These are phyloP conservation scores for Podospora conica DNA, from an alignment of 495 filamentous ascomycete genomes.

Conservation along the genomic window DNA sequence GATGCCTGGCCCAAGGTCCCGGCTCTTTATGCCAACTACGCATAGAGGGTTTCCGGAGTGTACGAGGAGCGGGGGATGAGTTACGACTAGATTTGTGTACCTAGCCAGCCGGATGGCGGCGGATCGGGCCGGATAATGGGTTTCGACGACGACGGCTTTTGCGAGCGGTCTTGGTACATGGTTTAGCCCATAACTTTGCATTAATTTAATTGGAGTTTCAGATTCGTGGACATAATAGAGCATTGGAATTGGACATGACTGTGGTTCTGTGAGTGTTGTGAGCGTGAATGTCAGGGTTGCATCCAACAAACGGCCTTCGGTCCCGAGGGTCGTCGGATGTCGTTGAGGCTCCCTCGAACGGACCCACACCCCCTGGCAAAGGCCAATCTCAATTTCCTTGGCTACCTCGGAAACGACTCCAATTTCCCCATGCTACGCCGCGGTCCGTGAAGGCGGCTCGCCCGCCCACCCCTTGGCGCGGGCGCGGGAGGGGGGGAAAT, in stretches of 20 bases:
- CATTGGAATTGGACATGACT: background rate
- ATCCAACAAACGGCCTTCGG: background rate
- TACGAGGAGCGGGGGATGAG: background rate
- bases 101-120: background rate
- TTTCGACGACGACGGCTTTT: background rate
- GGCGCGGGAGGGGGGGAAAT: background rate
- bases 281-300: background rate
- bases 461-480: background rate
- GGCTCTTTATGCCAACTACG: constrained; percentile 20
- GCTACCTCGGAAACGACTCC: no score
- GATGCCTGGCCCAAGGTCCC: constrained; percentile 48
- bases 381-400: background rate
- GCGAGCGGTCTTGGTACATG: background rate
- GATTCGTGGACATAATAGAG: background rate
- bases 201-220: background rate
- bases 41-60: background rate
- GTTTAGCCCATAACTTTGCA: background rate
- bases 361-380: background rate
- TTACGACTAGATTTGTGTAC: background rate
- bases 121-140: background rate
- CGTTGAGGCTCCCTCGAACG: background rate
- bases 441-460: background rate
- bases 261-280: no score
- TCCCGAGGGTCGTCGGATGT: background rate
- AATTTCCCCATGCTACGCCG: background rate